Base-by-base conservation (phyloP, 805 yeast species). In the Saccharomycopsis malanga region DNA sequence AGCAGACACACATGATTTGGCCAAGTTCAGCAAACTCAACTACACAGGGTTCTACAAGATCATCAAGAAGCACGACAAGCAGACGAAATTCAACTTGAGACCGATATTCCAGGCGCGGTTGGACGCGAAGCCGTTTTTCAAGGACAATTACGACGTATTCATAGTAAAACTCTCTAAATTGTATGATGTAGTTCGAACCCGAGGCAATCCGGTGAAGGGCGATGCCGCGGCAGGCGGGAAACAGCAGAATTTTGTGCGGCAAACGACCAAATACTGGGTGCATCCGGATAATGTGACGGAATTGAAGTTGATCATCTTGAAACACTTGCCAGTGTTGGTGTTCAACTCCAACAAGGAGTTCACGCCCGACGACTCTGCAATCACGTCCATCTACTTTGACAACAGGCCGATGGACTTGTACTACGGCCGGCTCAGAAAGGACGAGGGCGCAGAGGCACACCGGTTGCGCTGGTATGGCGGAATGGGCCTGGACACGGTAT, bases 401-500 rank as follows among this genome's bases (percentile, higher is more conserved):
- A 87, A 93, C 64, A 75, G 80, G 56, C 80, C 82, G 54, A 76
- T 93, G 74, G 97, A 93, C 58, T 72, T 93, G 49, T 93, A 93
- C 67, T 84, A 87, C 56, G 98, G 98, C 30, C 79, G 98, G 66
- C 74, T 93, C 59, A 79, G 93, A 63, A 93, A 93, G 67, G 93
- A 87, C 58, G 98, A 93, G 71, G 98, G 98, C 64, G 98, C 98
- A 4, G 98, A 93, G 67, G 98, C 98, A 20, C 88, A 91, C 55
- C 82, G 99, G 68, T 73, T 93, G 61, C 82, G 98, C 71, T 93
- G 99, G 99, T 93, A 93, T 64, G 98, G 99, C 62, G 96, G 96
- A 47, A 93, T 93, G 98, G 73, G 76, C 46, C 75, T 89, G 1
- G 96, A 91, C 57, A 86, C 85, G 36, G 86, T 91, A 47, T 93